Percentiles rank a stretch among this genome's conserved stretches.
phyloP scores from a whole-genome alignment of 805 yeast genomes.

The Pichia phayaonensis region DNA sequence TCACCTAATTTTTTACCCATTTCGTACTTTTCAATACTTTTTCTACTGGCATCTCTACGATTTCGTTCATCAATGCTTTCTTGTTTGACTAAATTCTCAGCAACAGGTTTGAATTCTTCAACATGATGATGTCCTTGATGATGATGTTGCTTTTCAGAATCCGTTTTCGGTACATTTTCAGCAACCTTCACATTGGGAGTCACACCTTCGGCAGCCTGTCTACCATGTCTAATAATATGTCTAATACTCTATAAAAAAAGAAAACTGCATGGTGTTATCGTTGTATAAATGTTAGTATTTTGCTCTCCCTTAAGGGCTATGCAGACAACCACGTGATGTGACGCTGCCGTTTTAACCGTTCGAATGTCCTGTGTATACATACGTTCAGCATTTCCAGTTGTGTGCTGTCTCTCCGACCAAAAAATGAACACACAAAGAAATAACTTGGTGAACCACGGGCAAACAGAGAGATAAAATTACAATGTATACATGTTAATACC shows the following conservation, averaged over 20 bases:
- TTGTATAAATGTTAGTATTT: neutral
- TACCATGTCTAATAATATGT: conserved; percentile 38
- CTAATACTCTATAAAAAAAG: conserved; percentile 24
- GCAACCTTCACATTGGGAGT: neutral
- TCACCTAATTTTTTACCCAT: conserved; percentile 46
- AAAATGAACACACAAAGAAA: too few species aligned
- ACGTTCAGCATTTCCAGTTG: neutral
- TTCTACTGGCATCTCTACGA: conserved; percentile 15
- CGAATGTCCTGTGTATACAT: neutral
- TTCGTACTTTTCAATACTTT: conserved; percentile 31
- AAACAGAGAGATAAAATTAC: too few species aligned
- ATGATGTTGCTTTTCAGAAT: neutral
- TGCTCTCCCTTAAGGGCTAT: too few species aligned
- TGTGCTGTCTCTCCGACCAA: neutral
- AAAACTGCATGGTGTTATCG: too few species aligned
- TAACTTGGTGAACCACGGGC: too few species aligned
- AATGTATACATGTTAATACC: too few species aligned
- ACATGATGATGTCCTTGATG: conserved; percentile 11
- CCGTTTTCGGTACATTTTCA: neutral
- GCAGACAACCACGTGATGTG: too few species aligned
- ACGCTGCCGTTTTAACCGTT: too few species aligned
- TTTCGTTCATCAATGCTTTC: conserved; percentile 21
- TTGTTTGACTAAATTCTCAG: conserved; percentile 27
- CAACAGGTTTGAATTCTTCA: conserved; percentile 26
- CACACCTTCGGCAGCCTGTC: conserved; percentile 24